These are phyloP conservation scores for Daldinia grandis DNA, from an alignment of 495 filamentous ascomycete genomes.

Conservation along the genomic window DNA sequence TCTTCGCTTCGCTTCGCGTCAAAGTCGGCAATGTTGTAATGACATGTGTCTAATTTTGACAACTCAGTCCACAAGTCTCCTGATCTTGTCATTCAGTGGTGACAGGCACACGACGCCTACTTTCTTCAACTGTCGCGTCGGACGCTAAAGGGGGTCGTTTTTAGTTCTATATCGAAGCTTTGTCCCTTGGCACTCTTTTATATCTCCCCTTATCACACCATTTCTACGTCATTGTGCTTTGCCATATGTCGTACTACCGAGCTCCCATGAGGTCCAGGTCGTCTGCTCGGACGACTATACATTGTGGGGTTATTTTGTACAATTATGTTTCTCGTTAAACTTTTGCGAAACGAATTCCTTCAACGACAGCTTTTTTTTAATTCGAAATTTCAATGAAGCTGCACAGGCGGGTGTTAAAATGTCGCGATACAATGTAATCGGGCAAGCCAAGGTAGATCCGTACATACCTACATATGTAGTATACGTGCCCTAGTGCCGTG, in stretches of 20 bases:
- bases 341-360: neutral
- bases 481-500: constrained; percentile 17
- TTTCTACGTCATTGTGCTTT: constrained; percentile 41
- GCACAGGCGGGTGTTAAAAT: constrained; percentile 4
- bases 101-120: constrained; percentile 21
- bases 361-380: neutral
- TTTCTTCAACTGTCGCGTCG: constrained; percentile 19
- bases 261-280: constrained; percentile 23
- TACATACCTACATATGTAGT: constrained; percentile 1
- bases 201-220: constrained; percentile 38
- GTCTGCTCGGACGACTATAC: constrained; percentile 16
- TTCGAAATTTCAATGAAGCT: neutral
- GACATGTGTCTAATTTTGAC: constrained; percentile 19
- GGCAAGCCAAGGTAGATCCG: constrained; percentile 21
- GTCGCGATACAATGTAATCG: constrained; percentile 23
- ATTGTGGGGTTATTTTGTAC: constrained; percentile 6
- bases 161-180: constrained; percentile 17
- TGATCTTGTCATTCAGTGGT: constrained; percentile 28
- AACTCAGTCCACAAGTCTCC: constrained; percentile 25
- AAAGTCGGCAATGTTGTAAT: constrained; percentile 17
- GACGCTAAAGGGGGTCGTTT: constrained; percentile 12
- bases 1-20: neutral
- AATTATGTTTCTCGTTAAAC: neutral
- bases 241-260: constrained; percentile 24
- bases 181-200: constrained; percentile 30